Conservation (phyloP, 441 rosid species). For the Dalechampia spathulata region DNA sequence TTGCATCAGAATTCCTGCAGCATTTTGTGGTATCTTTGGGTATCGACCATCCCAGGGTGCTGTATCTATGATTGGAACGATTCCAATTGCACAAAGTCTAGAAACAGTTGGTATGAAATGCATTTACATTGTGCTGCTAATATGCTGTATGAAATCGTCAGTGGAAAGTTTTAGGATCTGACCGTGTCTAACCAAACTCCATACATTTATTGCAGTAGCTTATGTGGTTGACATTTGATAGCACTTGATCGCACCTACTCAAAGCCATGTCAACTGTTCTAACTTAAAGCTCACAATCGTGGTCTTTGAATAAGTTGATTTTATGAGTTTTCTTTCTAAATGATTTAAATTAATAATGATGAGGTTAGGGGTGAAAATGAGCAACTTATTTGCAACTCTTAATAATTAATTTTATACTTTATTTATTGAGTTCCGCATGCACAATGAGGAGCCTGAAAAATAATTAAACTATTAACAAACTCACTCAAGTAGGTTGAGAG, state of each 20-base stretch:
- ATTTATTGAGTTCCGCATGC: too few species aligned
- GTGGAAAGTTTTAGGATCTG: not conserved
- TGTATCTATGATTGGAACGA: slow-evolving; percentile 59
- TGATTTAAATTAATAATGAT: too few species aligned
- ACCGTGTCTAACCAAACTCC: not conserved
- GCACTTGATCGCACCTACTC: not conserved
- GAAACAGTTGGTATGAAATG: slow-evolving; percentile 72
- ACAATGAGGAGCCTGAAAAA: too few species aligned
- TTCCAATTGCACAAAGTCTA: slow-evolving; percentile 80
- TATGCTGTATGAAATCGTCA: not conserved
- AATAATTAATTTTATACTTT: too few species aligned
- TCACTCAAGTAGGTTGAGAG: too few species aligned
- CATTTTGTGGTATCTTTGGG: slow-evolving; percentile 85
- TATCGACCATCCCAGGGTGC: slow-evolving; percentile 90
- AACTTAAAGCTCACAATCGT: not conserved
- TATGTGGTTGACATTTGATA: not conserved
- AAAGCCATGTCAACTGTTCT: not conserved
- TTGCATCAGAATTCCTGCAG: slow-evolving; percentile 69
- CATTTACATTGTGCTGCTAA: slow-evolving; percentile 10
- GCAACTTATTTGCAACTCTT: too few species aligned
- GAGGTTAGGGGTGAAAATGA: too few species aligned
- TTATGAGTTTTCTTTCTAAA: too few species aligned
- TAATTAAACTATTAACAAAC: too few species aligned
- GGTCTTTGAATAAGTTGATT: too few species aligned
- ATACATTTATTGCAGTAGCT: too few species aligned